Evolutionary conservation across 805 yeast genomes (phyloP), one percentile per base, ranked within the genome.

Genomic region (Yarrowia divulgata): DNA sequence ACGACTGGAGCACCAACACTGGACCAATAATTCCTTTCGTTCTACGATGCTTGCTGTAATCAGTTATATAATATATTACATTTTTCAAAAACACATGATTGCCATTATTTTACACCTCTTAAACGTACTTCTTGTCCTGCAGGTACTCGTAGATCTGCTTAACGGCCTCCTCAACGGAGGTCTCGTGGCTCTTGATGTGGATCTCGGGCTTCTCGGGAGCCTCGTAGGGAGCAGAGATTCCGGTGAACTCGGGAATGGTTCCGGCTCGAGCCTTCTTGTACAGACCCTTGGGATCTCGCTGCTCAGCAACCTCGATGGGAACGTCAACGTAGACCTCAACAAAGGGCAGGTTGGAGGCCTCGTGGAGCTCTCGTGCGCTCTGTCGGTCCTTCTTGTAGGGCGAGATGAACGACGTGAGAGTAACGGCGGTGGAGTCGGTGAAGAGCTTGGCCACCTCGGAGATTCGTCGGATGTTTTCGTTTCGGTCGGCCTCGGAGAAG

Each of bases 241-340:
- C 98, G 16, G 98, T 93, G 82, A 93, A 93, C 77, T 93, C 97
- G 80, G 91, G 91, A 79, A 93, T 93, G 71, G 90, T 82, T 43
- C 98, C 98, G 76, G 93, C 95, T 79, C 98, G 88, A 18, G 98
- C 98, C 85, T 94, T 94, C 81, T 93, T 93, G 83, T 94, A 94
- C 73, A 94, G 83, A 13, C 98, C 98, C 83, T 94, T 94, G 72
- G 98, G 98, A 79, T 94, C 98, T 82, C 98, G 91, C 79, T 91
- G 85, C 83, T 94, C 98, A 64, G 98, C 98, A 71, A 94, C 92
- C 75, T 89, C 93, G 66, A 94, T 84, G 43, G 98, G 98, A 55
- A 93, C 98, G 78, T 93, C 97, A 45, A 93, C 94, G 73, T 81
- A 93, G 9, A 94, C 96, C 82, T 93, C 98, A 69, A 93, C 85